Evolutionary conservation across 1,284 basidiomycete species (phyloP), one percentile per base, ranked within the genome.

Genomic region (Flammula alnicola): DNA sequence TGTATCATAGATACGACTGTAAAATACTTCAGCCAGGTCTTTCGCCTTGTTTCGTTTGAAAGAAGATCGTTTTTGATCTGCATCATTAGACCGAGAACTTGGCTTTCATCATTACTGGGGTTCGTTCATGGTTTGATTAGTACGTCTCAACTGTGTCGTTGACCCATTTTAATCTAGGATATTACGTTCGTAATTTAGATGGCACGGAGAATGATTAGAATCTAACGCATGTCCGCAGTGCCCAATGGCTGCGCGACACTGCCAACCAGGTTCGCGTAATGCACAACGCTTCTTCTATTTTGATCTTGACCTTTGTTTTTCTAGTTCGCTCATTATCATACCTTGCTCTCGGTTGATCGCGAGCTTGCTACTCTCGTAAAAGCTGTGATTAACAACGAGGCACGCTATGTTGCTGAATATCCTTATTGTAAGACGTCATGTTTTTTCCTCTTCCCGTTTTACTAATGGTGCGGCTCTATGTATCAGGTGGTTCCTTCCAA

Each of bases 1-100:
- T n/a, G n/a, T n/a, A n/a, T n/a, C n/a, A n/a, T n/a, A 87, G 87
- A 90, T 60, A 89, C 86, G 1, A 88, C 88, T 5, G 80, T 90
- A 42, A 84, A 79, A 64, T 90, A 88, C 59, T 89, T 83, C 64
- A 81, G 75, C 61, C 58, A 75, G 60, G 84, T 81, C 61, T 3
- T 20, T 10, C 31, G 14, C 20, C 17, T 42, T 41, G 10, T n/a
- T 22, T 14, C 5, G 14, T 36, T 11, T 4, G 14, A 41, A 35
- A 11, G 12, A 22, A 8, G 8, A 10, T 16, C 11, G 4, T 42
- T n/a, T 14, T 7, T 31, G n/a, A n/a, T n/a, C 12, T 6, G 9
- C 14, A 6, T 37, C 17, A 16, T 20, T 36, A 73, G 85, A 73
- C 73, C 1, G 75, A 86, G 59, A 87, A 89, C 58, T 59, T 88